Conservation (phyloP, 2,329 filamentous ascomycete genomes). For the Trichoderma citrinoviride region DNA sequence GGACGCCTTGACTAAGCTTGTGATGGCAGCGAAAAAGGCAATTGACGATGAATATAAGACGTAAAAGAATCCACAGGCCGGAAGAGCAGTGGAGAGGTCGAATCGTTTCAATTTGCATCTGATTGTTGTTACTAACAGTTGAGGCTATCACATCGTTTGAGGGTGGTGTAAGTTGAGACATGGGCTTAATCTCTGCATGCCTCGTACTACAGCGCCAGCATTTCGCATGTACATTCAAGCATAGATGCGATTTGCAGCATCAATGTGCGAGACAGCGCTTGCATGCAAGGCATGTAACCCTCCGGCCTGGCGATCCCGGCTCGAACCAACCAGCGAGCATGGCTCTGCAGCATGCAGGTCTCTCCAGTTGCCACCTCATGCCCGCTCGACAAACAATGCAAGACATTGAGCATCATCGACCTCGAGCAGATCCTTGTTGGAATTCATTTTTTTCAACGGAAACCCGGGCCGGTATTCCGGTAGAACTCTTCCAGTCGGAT, state of each 20-base stretch:
- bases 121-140: too few relatives aligned
- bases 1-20: slow-evolving; percentile 1
- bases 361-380: neutral
- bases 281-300: too few relatives aligned
- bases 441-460: neutral
- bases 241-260: too few relatives aligned
- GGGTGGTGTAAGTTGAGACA: neutral
- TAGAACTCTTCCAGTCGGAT: slow-evolving; percentile 17
- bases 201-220: too few relatives aligned
- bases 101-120: neutral
- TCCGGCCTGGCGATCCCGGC: too few relatives aligned
- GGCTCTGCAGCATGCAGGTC: too few relatives aligned
- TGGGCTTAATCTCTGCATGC: too few relatives aligned
- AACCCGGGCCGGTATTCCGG: slow-evolving; percentile 8
- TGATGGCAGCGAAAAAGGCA: neutral
- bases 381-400: neutral
- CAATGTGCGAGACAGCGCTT: too few relatives aligned
- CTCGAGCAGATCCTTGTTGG: neutral
- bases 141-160: neutral
- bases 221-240: too few relatives aligned
- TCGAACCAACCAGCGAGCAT: too few relatives aligned
- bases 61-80: slow-evolving; percentile 1
- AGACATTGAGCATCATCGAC: neutral
- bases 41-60: neutral
- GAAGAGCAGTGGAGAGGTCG: neutral